A percentile compares a stretch with the other conserved stretches of the same genome.
Evolutionary conservation across 129 eudicot species (phyloP).

Genomic region (Chrysanthemum seticuspe): DNA sequence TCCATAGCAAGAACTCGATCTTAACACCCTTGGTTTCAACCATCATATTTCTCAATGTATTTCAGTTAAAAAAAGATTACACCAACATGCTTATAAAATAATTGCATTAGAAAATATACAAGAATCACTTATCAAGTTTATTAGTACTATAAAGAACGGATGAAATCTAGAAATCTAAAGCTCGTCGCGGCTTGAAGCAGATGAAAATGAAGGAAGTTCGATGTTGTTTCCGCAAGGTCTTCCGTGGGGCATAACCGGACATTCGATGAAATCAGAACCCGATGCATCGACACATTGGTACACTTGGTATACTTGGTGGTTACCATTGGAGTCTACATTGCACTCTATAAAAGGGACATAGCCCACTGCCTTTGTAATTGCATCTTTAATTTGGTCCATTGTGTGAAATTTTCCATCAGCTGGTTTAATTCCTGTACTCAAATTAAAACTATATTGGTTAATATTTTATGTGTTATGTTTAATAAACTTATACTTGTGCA

Average conservation of each 20-base stretch:
- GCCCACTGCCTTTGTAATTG: conserved; percentile 49
- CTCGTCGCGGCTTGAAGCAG: conserved; percentile 25
- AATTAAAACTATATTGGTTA: not conserved
- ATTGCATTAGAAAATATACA: conserved; percentile 15
- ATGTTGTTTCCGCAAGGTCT: conserved; percentile 45
- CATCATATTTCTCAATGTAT: no score
- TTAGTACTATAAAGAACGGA: not conserved
- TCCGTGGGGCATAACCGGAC: conserved; percentile 74
- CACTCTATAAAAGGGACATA: conserved; percentile 61
- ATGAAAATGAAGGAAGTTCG: conserved; percentile 52
- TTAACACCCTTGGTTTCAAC: no score
- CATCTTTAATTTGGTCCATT: conserved; percentile 45
- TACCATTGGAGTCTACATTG: conserved; percentile 52
- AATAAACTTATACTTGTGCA: not conserved
- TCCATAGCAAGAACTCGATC: no score
- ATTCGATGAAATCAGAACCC: conserved; percentile 53
- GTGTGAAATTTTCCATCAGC: conserved; percentile 43
- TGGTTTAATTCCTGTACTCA: conserved; percentile 50
- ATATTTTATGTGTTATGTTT: not conserved
- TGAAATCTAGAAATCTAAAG: conserved; percentile 15
- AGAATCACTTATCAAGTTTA: not conserved
- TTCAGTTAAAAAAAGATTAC: no score
- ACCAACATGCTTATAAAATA: not conserved
- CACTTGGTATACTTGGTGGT: conserved; percentile 70
- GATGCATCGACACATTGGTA: conserved; percentile 69